Evolutionary conservation across 2,329 filamentous ascomycete genomes (phyloP).

Genomic region (Colletotrichum camelliae): DNA sequence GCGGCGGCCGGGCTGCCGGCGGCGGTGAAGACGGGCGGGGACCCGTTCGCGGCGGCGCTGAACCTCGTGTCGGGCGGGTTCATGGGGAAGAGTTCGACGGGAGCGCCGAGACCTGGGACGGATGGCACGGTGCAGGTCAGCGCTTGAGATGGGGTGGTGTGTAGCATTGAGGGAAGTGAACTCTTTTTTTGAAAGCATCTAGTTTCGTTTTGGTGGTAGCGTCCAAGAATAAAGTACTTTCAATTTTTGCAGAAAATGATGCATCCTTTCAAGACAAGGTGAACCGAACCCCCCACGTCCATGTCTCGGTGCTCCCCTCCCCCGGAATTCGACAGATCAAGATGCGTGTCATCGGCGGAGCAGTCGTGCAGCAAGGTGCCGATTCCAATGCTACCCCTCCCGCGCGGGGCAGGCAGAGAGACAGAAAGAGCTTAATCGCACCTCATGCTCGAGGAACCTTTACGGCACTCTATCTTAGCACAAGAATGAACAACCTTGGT

Average conservation of each 20-base stretch:
- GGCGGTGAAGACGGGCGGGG: conserved; percentile 4
- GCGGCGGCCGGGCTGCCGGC: conserved; percentile 3
- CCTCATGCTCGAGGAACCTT: background rate
- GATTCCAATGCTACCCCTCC: background rate
- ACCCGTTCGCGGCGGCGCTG: conserved; percentile 6
- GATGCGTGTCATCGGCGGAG: background rate
- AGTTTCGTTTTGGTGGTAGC: background rate
- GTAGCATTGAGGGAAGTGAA: background rate
- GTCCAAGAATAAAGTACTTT: background rate
- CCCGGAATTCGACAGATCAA: background rate
- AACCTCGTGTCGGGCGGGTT: conserved; percentile 16
- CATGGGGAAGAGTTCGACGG: conserved; percentile 15
- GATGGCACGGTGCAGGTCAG: background rate
- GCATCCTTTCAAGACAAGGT: background rate
- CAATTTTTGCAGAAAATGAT: background rate
- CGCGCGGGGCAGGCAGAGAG: background rate
- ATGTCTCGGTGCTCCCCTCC: background rate
- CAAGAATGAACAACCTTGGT: background rate
- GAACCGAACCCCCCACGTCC: background rate
- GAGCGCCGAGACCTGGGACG: conserved; percentile 12
- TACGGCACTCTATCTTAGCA: too few species aligned
- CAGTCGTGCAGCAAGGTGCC: background rate
- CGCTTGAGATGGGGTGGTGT: background rate
- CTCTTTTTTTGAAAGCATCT: background rate
- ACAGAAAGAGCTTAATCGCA: background rate